phyloP scores from a whole-genome alignment of 1,139 yeast species.

The Pichia sp. region DNA sequence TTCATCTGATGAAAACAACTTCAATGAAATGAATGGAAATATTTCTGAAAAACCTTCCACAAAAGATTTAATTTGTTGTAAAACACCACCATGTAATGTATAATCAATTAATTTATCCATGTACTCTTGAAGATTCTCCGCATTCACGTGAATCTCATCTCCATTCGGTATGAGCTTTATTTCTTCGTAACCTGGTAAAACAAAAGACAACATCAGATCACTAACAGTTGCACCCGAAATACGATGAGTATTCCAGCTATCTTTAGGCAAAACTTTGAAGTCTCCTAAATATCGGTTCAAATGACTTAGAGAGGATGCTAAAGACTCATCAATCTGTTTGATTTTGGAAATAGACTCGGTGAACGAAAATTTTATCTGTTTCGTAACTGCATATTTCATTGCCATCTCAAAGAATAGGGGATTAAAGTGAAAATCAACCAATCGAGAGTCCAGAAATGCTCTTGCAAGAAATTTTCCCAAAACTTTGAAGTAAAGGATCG shows the following conservation, averaged over 20 bases:
- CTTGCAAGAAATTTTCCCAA: slow-evolving; percentile 84
- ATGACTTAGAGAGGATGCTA: slow-evolving; percentile 55
- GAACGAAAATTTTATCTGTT: slow-evolving; percentile 3
- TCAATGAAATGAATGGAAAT: slow-evolving; percentile 69
- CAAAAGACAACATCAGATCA: slow-evolving; percentile 56
- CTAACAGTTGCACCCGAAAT: slow-evolving; percentile 40
- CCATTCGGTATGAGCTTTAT: slow-evolving; percentile 55
- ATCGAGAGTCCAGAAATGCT: slow-evolving; percentile 77
- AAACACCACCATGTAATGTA: slow-evolving; percentile 59
- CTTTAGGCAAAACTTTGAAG: slow-evolving; percentile 19
- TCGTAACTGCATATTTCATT: slow-evolving; percentile 17
- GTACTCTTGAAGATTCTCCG: slow-evolving; percentile 51
- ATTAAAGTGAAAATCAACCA: slow-evolving; percentile 76
- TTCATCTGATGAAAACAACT: slow-evolving; percentile 68
- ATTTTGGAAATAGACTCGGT: slow-evolving; percentile 34
- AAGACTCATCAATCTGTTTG: slow-evolving; percentile 47
- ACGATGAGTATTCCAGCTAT: slow-evolving; percentile 26
- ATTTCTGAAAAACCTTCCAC: slow-evolving; percentile 77
- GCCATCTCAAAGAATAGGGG: slow-evolving; percentile 56
- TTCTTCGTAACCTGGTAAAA: slow-evolving; percentile 70
- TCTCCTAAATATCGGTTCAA: slow-evolving; percentile 39
- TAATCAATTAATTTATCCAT: slow-evolving; percentile 52
- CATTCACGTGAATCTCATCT: slow-evolving; percentile 39
- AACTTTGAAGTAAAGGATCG: slow-evolving; percentile 50
- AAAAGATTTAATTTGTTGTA: slow-evolving; percentile 60